Base-by-base conservation (phyloP, 192 early-diverging fungal species). In the Pilobolus umbonatus region DNA sequence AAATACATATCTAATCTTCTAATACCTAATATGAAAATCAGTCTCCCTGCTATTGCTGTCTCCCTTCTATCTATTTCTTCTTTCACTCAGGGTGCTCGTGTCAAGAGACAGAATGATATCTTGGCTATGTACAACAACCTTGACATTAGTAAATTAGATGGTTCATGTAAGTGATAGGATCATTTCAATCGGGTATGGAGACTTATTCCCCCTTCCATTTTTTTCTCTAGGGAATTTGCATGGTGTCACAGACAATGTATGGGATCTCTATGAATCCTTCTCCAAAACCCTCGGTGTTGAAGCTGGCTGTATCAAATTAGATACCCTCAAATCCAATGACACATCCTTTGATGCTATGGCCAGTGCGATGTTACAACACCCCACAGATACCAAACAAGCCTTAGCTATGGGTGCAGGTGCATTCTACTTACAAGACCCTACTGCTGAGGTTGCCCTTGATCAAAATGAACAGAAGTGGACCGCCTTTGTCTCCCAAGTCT, bases 271-370 rank as follows among this genome's bases (percentile, higher is more conserved):
- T 24, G 21, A 19, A 21, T 15, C 5, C 11, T 10, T 54, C 9
- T 5, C 28, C 14, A 34, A 26, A 5, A 36, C 31, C 0, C 17
- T 54, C 19, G 25, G 24, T 7, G 15, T 54, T 14, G 14, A 32
- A 5, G 8, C 22, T 21, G 38, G 38, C 22, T 54, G 52, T 54
- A 29, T 32, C 31, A 17, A 54, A 5, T 54, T 54, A 4, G 17
- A 38, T 32, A 22, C 52, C 12, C 35, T 21, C 6, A 22, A n/a
- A 8, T 29, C 28, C 29, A 22, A n/a, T 25, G 14, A 42, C 5
- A 54, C 19, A 12, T 36, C 32, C 34, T 54, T 54, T 38, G 52
- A 54, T 54, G 22, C 21, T 34, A 10, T 54, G 1, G 32, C n/a
- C 25, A 38, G 34, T 7, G 21, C 31, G 0, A 38, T 54, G 34